Evolutionary conservation across 352 stramenopile species (phyloP), one percentile per base, ranked within the genome.

Genomic region (Peronospora farinosa): DNA sequence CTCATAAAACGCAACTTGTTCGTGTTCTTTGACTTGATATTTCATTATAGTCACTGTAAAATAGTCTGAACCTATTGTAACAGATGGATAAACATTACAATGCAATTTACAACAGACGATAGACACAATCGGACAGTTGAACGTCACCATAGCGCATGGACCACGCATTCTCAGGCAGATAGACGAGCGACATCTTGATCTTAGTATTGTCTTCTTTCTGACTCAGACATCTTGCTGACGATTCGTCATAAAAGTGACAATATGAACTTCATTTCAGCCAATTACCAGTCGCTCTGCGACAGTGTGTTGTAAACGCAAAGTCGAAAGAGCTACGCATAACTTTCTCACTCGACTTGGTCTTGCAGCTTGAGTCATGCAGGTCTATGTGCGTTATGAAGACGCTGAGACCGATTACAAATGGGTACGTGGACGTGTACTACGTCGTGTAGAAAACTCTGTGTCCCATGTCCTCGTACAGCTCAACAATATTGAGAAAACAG

Each of bases 71-170:
- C 78, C 78, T 88, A 36, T 25, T 37, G n/a, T n/a, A 0, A 48
- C 16, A 56, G 7, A 17, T 17, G 40, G 51, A 47, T n/a, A n/a
- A n/a, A 19, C 19, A 12, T n/a, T 13, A 17, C 11, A 5, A 25
- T 23, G 30, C 31, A 50, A 40, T n/a, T 9, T 2, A 1, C 19
- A 25, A 21, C 16, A 39, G 6, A 11, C 2, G 7, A 30, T 42
- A 7, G 37, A 16, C 19, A 32, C 1, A 9, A 41, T 5, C 38
- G 17, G 13, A 12, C 19, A 21, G 8, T 5, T 10, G 2, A 10
- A 69, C 70, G 43, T 60, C n/a, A 87, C 78, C 78, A 45, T 86
- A 89, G 33, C 78, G 75, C 51, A 75, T 63, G 3, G 78, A 89
- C 75, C 75, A 89, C 32, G 67, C 63, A 33, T 65, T 65, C 72